phyloP scores from a whole-genome alignment of 2,329 filamentous ascomycete genomes.

The Hyphodiscus sp. region DNA sequence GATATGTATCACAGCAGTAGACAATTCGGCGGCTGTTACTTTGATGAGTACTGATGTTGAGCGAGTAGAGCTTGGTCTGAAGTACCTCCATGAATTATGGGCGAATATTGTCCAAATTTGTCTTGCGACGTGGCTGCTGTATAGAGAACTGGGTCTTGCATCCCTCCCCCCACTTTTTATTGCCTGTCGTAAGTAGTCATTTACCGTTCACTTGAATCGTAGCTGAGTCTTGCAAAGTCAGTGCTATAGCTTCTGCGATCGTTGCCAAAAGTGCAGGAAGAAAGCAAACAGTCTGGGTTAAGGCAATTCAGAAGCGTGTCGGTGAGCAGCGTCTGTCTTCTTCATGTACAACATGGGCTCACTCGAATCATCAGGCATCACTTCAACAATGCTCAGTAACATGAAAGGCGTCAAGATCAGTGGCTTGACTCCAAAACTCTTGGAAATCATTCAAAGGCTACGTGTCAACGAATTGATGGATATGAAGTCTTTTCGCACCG shows the following conservation, averaged over 20 bases:
- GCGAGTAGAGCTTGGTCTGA: conserved; percentile 4
- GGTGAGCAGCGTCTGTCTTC: background rate
- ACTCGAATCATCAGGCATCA: conserved; percentile 3
- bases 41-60: conserved; percentile 25
- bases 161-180: background rate
- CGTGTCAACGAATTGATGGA: conserved; percentile 31
- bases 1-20: conserved; percentile 16
- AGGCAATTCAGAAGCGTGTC: conserved; percentile 3
- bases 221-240: conserved; percentile 20
- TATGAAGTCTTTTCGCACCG: conserved; percentile 24
- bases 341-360: background rate
- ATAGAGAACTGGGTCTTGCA: background rate
- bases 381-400: conserved; percentile 29
- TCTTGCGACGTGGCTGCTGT: background rate
- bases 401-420: conserved; percentile 37
- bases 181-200: background rate
- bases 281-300: conserved; percentile 14
- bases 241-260: conserved; percentile 28
- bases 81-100: background rate
- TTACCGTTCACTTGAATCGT: background rate
- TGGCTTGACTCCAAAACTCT: conserved; percentile 30
- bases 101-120: background rate
- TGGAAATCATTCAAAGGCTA: conserved; percentile 29
- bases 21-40: conserved; percentile 16
- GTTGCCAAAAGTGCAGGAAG: conserved; percentile 8